A percentile compares a stretch with the other conserved stretches of the same genome.
These are phyloP conservation scores for Brassica rapa DNA, from an alignment of 345 rosid genomes.

Conservation along the genomic window DNA sequence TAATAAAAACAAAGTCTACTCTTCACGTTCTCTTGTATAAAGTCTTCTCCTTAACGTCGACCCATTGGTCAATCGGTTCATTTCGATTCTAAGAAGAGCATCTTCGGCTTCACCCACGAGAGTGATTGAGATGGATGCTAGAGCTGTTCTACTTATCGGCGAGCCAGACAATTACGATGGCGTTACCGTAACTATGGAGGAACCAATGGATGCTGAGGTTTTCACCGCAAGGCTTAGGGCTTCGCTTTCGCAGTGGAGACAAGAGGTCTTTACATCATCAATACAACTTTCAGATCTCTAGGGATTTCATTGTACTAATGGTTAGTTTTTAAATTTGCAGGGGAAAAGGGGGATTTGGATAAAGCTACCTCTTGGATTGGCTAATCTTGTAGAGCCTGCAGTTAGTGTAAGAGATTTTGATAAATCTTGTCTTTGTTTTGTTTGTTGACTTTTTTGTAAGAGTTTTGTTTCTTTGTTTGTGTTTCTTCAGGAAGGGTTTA, in stretches of 20 bases:
- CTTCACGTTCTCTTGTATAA: not conserved
- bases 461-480: not conserved
- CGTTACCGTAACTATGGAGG: conserved; percentile 42
- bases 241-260: conserved; percentile 57
- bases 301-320: not conserved
- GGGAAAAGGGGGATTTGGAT: conserved; percentile 80
- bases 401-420: conserved; percentile 27
- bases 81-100: not conserved
- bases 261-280: conserved; percentile 43
- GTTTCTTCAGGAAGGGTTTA: conserved; percentile 63
- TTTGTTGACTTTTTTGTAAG: not conserved
- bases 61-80: not conserved
- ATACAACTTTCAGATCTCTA: not conserved
- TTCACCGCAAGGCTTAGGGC: conserved; percentile 53
- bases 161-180: not conserved
- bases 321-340: conserved; percentile 42
- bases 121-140: not conserved
- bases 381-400: conserved; percentile 55
- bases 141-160: not conserved
- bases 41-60: not conserved
- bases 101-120: not conserved
- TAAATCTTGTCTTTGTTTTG: not conserved
- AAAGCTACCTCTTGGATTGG: conserved; percentile 52
- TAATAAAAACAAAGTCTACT: not conserved
- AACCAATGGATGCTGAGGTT: conserved; percentile 45